These are phyloP conservation scores for Neofusicoccum sp. DNA, from an alignment of 2,329 filamentous ascomycete genomes.

Conservation along the genomic window DNA sequence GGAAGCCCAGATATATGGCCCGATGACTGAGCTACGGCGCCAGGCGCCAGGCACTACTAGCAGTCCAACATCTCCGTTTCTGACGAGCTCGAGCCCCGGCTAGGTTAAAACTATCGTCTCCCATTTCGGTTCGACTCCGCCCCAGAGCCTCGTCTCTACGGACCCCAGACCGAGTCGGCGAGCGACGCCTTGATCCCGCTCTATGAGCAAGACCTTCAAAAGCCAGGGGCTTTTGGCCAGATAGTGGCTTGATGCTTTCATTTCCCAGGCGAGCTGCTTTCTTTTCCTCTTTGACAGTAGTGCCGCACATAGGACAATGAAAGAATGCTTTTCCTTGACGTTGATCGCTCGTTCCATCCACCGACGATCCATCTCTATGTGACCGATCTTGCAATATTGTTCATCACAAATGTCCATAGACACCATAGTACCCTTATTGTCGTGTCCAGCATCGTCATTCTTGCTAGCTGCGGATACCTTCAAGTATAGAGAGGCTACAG, in stretches of 20 bases:
- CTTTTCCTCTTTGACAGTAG: neutral
- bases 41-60: too few species aligned
- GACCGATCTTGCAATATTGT: neutral
- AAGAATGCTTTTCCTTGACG: neutral
- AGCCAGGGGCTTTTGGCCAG: neutral
- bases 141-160: neutral
- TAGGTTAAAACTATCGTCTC: neutral
- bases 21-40: too few species aligned
- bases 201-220: neutral
- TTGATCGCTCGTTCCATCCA: neutral
- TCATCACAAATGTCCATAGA: neutral
- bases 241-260: too few species aligned
- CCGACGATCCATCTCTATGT: neutral
- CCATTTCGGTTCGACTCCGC: neutral
- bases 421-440: neutral
- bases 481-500: neutral
- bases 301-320: neutral
- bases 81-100: too few species aligned
- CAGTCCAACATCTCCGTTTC: too few species aligned
- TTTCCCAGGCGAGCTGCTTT: fast-evolving
- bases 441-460: neutral
- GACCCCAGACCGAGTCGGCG: neutral
- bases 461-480: neutral
- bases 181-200: neutral
- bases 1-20: too few species aligned